Evolutionary conservation across 2,329 filamentous ascomycete genomes (phyloP).

Genomic region (Colletotrichum echinochloae): DNA sequence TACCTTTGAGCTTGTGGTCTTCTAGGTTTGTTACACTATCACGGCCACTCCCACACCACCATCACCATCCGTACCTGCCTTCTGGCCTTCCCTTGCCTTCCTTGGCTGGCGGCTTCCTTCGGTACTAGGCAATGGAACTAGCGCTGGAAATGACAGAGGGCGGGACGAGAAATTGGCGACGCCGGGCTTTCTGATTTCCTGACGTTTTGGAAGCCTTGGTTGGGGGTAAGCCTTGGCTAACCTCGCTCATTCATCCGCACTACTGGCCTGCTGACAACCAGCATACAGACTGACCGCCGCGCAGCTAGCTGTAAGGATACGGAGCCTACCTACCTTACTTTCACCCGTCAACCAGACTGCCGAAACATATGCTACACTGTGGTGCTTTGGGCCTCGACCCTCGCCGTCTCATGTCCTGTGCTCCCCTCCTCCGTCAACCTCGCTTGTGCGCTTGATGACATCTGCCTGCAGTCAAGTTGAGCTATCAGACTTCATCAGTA

Average conservation of each 20-base stretch:
- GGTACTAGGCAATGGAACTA: slow-evolving; percentile 7
- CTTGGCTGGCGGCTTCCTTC: slow-evolving; percentile 36
- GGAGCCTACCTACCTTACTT: background rate
- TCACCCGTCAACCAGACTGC: slow-evolving; percentile 11
- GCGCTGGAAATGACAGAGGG: background rate
- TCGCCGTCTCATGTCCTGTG: background rate
- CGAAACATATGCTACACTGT: slow-evolving; percentile 13
- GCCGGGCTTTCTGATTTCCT: background rate
- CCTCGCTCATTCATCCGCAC: background rate
- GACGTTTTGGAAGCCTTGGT: slow-evolving; percentile 22
- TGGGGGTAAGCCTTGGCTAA: too few species aligned
- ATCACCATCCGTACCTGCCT: slow-evolving; percentile 7
- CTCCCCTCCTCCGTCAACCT: background rate
- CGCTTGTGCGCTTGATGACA: slow-evolving; percentile 26
- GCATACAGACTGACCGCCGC: slow-evolving; percentile 2
- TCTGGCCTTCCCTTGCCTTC: slow-evolving; percentile 1
- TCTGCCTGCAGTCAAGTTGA: background rate
- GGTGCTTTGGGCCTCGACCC: slow-evolving; percentile 29
- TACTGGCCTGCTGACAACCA: background rate
- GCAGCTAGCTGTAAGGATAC: background rate
- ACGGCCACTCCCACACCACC: slow-evolving; percentile 16
- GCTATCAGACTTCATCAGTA: slow-evolving; percentile 8
- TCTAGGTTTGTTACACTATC: slow-evolving; percentile 2
- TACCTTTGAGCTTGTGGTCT: slow-evolving; percentile 16
- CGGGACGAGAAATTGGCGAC: background rate